Evolutionary conservation across 306 rosid species (phyloP).

Genomic region (Rosa lucieae): DNA sequence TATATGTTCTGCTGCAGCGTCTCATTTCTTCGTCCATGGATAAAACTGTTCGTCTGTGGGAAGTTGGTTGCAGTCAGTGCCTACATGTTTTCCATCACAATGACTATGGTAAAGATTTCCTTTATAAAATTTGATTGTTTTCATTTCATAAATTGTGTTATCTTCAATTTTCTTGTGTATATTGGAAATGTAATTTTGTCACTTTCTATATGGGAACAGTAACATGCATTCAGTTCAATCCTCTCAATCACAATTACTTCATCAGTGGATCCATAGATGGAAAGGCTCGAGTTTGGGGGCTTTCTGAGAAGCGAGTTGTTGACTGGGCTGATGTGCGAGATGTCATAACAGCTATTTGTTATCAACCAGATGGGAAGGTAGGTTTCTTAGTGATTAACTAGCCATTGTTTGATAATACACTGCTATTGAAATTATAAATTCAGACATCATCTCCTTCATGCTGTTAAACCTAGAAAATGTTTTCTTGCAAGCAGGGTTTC

Average conservation of each 20-base stretch:
- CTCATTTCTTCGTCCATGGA: slow-evolving; percentile 93
- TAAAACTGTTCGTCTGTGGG: slow-evolving; percentile 85
- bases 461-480: slow-evolving; percentile 19
- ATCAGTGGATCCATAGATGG: slow-evolving; percentile 92
- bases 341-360: slow-evolving; percentile 76
- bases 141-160: background rate
- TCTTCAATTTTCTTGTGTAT: background rate
- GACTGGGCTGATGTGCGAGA: slow-evolving; percentile 84
- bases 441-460: background rate
- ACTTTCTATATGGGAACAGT: slow-evolving; percentile 46
- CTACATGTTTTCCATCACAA: slow-evolving; percentile 62
- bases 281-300: slow-evolving; percentile 85
- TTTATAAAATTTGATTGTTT: background rate
- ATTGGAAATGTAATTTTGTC: background rate
- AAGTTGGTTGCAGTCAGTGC: slow-evolving; percentile 55
- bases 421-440: background rate
- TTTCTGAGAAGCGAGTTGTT: slow-evolving; percentile 67
- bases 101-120: slow-evolving; percentile 57
- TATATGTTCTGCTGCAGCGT: slow-evolving; percentile 48
- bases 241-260: slow-evolving; percentile 68
- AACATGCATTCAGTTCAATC: slow-evolving; percentile 91
- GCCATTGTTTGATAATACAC: background rate
- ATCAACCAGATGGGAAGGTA: slow-evolving; percentile 80
- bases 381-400: slow-evolving; percentile 23
- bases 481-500: slow-evolving; percentile 60